A percentile compares a stretch with the other conserved stretches of the same genome.
Evolutionary conservation across 345 rosid genomes (phyloP).

Genomic region (Hypericum androsaemum): DNA sequence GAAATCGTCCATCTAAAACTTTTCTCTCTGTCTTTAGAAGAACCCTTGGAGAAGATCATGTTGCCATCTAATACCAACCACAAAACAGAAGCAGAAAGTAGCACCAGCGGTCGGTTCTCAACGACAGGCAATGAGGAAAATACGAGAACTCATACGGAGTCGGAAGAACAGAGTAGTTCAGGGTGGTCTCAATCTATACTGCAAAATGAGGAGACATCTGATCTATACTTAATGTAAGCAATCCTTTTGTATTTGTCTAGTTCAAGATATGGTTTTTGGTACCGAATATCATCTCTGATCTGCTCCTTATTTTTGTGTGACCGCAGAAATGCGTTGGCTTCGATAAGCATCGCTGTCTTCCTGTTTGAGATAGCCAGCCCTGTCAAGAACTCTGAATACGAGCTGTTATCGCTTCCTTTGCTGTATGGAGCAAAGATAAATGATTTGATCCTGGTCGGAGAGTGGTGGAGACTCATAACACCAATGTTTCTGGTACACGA

Average conservation of each 20-base stretch:
- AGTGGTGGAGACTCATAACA: constrained; percentile 97
- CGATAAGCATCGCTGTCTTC: constrained; percentile 68
- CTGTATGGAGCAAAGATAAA: constrained; percentile 87
- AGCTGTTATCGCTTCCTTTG: constrained; percentile 57
- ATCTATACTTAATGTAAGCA: constrained; percentile 57
- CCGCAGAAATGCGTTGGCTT: constrained; percentile 57
- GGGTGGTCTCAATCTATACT: constrained; percentile 18
- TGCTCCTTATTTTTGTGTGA: constrained; percentile 10
- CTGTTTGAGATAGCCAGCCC: constrained; percentile 80
- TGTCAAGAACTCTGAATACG: constrained; percentile 48
- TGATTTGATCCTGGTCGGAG: constrained; percentile 68
- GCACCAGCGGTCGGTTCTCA: constrained; percentile 7
- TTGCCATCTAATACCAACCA: too few species aligned
- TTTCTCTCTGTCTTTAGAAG: too few species aligned
- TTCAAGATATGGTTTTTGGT: background rate
- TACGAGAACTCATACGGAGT: constrained; percentile 11
- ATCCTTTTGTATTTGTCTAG: background rate
- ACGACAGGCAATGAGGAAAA: constrained; percentile 17
- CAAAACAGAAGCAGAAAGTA: background rate
- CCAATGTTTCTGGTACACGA: constrained; percentile 99
- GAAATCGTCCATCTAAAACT: too few species aligned
- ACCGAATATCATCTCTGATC: background rate
- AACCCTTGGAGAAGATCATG: too few species aligned
- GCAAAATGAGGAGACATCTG: constrained; percentile 41
- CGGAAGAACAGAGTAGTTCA: constrained; percentile 15